Conservation (phyloP, 2,329 filamentous ascomycete species). For the Beauveria medogensis region DNA sequence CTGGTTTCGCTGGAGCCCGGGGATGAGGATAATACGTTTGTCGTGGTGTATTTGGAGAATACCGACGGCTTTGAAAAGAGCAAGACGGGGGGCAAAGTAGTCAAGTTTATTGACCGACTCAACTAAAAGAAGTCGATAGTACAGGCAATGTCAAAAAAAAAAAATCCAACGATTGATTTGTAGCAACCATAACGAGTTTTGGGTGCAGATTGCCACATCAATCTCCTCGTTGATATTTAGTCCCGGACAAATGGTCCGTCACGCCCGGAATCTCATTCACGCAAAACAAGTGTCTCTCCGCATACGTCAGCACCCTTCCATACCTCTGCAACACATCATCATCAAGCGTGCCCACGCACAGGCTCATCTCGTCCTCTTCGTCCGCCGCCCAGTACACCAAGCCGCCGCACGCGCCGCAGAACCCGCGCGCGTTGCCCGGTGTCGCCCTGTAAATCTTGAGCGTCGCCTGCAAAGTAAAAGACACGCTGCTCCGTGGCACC, state of each 20-base stretch:
- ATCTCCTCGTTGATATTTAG: constrained; percentile 16
- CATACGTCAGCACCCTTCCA: constrained; percentile 31
- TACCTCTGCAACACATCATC: constrained; percentile 32
- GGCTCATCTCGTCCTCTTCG: constrained; percentile 19
- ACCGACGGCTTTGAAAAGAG: constrained; percentile 22
- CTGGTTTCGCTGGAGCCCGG: constrained; percentile 16
- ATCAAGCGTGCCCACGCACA: constrained; percentile 39
- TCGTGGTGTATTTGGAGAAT: constrained; percentile 27
- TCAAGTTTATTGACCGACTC: constrained; percentile 18
- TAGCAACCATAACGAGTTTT: no score
- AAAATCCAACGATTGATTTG: no score
- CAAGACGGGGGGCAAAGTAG: constrained; percentile 19
- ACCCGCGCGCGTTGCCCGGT: constrained; percentile 32
- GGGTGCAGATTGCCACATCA: neutral
- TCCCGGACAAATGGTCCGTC: constrained; percentile 32
- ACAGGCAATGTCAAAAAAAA: neutral
- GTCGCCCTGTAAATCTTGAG: constrained; percentile 34
- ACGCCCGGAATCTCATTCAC: constrained; percentile 40
- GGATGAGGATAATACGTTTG: constrained; percentile 24
- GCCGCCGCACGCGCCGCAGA: constrained; percentile 42
- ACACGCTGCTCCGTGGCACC: constrained; percentile 27
- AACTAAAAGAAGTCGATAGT: neutral
- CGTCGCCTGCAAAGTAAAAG: constrained; percentile 24
- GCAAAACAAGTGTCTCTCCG: constrained; percentile 32
- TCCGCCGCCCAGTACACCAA: constrained; percentile 38